Evolutionary conservation across 1,284 basidiomycete genomes (phyloP).

Genomic region (Pascua sp.): DNA sequence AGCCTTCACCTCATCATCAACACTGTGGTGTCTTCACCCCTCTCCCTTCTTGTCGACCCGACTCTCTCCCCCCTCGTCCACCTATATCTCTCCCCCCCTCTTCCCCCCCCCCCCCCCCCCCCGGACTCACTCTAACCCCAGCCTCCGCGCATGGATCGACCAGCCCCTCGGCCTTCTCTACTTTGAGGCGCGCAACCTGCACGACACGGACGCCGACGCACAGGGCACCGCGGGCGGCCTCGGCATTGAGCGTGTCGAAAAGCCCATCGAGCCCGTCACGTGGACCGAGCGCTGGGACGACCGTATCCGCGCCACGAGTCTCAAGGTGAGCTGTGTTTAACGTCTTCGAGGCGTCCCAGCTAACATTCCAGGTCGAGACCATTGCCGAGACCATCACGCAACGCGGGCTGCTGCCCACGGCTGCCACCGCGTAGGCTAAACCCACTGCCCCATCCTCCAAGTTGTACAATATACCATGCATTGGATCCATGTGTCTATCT

Average conservation of each 20-base stretch:
- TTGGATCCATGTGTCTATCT: no score
- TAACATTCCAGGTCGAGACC: neutral
- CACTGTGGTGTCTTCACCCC: neutral
- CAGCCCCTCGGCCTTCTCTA: conserved; percentile 89
- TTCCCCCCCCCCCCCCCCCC: no score
- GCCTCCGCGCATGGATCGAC: conserved; percentile 81
- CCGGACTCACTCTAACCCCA: conserved; percentile 8
- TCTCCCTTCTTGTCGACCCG: no score
- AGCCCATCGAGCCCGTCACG: conserved; percentile 75
- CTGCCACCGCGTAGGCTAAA: no score
- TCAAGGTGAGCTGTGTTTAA: conserved; percentile 58
- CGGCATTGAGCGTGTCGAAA: conserved; percentile 65
- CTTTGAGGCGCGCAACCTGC: conserved; percentile 65
- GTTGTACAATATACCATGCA: no score
- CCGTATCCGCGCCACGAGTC: conserved; percentile 77
- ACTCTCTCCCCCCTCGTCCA: no score
- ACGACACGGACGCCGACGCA: conserved; percentile 67
- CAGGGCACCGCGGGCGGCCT: conserved; percentile 88
- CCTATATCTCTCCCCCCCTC: neutral
- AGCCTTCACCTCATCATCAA: neutral
- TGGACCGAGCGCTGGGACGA: conserved; percentile 89
- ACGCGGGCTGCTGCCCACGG: no score
- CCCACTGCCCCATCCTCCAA: no score
- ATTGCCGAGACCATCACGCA: neutral
- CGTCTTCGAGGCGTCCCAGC: neutral